Percentiles rank a stretch among this genome's conserved stretches.
Evolutionary conservation across 2,329 filamentous ascomycete genomes (phyloP).

Genomic region (Xylaria digitata): DNA sequence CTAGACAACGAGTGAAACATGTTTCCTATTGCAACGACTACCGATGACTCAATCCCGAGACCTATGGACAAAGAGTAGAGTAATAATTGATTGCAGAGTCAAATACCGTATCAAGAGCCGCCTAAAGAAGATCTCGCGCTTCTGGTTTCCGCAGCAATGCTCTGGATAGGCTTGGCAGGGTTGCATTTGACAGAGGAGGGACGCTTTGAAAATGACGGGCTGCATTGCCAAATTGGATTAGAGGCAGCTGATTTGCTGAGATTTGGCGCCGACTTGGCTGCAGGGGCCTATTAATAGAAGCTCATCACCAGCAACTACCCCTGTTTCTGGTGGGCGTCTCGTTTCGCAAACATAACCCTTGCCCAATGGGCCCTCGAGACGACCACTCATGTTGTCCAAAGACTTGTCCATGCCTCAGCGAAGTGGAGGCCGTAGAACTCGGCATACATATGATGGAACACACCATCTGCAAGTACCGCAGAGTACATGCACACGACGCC

Average conservation of each 20-base stretch:
- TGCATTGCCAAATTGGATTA: conserved; percentile 36
- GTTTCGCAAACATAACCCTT: conserved; percentile 50
- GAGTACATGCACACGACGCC: conserved; percentile 12
- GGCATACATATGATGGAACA: conserved; percentile 41
- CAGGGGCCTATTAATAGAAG: conserved; percentile 47
- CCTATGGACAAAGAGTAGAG: background rate
- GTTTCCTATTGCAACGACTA: background rate
- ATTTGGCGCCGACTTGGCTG: conserved; percentile 41
- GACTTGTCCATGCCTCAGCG: conserved; percentile 37
- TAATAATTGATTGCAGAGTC: conserved; percentile 9
- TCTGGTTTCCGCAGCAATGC: conserved; percentile 29
- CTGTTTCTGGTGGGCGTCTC: conserved; percentile 41
- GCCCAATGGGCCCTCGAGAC: conserved; percentile 29
- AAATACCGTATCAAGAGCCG: conserved; percentile 32
- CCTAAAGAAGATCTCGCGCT: conserved; percentile 33
- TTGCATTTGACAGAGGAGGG: conserved; percentile 20
- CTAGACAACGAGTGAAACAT: conserved; percentile 10
- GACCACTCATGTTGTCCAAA: conserved; percentile 43
- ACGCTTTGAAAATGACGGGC: conserved; percentile 34
- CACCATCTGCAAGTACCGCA: conserved; percentile 40
- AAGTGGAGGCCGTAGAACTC: conserved; percentile 38
- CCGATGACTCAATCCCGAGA: background rate
- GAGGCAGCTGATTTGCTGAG: conserved; percentile 37
- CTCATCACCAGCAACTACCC: conserved; percentile 32
- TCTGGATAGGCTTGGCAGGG: conserved; percentile 25